phyloP scores from a whole-genome alignment of 305 asterid genomes.

The Stenogyne calaminthoides region DNA sequence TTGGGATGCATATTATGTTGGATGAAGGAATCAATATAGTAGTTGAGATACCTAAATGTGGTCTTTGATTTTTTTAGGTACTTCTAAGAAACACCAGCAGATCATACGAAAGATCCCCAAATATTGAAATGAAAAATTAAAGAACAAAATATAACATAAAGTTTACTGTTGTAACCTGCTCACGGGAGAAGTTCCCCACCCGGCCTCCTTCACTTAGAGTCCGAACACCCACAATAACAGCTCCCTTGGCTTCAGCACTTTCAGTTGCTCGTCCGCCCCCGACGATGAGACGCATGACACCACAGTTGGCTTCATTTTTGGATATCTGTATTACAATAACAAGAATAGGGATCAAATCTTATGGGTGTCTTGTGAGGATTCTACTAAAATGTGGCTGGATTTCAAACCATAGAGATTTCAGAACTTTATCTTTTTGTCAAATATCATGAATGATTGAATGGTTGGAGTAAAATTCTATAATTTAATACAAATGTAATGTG shows the following conservation, averaged over 20 bases:
- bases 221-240: conserved; percentile 97
- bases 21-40: conserved; percentile 11
- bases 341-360: background rate
- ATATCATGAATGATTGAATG: background rate
- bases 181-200: conserved; percentile 91
- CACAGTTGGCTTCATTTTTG: conserved; percentile 86
- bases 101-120: conserved; percentile 4
- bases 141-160: conserved; percentile 9
- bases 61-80: background rate
- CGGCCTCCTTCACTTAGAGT: conserved; percentile 99
- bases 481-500: background rate
- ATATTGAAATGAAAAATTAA: conserved; percentile 9
- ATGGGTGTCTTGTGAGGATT: background rate
- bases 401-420: background rate
- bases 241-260: conserved; percentile 76
- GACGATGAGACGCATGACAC: conserved; percentile 99
- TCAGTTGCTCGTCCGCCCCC: conserved; percentile 99
- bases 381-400: background rate
- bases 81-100: background rate
- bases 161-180: conserved; percentile 68
- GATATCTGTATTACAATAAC: conserved; percentile 59
- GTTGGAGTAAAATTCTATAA: background rate
- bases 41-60: background rate
- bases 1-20: background rate
- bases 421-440: background rate